These are phyloP conservation scores for Tulasnella calospora DNA, from an alignment of 768 basidiomycete species.

Conservation along the genomic window DNA sequence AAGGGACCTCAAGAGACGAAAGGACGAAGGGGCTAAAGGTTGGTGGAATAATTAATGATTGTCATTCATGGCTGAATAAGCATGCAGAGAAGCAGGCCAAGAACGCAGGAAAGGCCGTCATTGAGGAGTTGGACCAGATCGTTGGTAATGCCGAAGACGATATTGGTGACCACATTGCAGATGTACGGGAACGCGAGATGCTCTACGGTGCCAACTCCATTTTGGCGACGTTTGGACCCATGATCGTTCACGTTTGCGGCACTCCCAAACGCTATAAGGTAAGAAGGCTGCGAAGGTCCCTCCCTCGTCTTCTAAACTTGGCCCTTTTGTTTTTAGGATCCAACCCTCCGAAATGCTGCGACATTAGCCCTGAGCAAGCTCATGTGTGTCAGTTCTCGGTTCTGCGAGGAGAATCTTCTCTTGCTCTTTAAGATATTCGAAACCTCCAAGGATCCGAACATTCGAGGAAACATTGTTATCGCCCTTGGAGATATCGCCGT, in stretches of 20 bases:
- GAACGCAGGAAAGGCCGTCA: slow-evolving; percentile 43
- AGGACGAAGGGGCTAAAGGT: slow-evolving; percentile 83
- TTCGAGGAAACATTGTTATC: slow-evolving; percentile 94
- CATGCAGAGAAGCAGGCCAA: slow-evolving; percentile 52
- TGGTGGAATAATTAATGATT: slow-evolving; percentile 29
- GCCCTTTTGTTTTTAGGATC: slow-evolving; percentile 52
- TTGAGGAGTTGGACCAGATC: slow-evolving; percentile 93
- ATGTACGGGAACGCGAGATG: slow-evolving; percentile 79
- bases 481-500: slow-evolving; percentile 96
- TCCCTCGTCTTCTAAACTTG: not conserved
- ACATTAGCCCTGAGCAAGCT: slow-evolving; percentile 90
- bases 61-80: not conserved
- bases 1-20: slow-evolving; percentile 92
- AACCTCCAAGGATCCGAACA: slow-evolving; percentile 80
- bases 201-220: slow-evolving; percentile 78
- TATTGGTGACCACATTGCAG: slow-evolving; percentile 86
- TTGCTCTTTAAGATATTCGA: slow-evolving; percentile 93
- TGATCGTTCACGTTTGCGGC: slow-evolving; percentile 85
- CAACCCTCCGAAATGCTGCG: slow-evolving; percentile 77
- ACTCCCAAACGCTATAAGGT: slow-evolving; percentile 91
- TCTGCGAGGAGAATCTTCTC: slow-evolving; percentile 84
- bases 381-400: slow-evolving; percentile 89
- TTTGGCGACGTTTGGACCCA: slow-evolving; percentile 78
- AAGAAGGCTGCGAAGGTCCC: slow-evolving; percentile 27
- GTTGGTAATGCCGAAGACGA: slow-evolving; percentile 98